These are phyloP conservation scores for Talinum fruticosum DNA, from an alignment of 148 eudicot genomes.

Conservation along the genomic window DNA sequence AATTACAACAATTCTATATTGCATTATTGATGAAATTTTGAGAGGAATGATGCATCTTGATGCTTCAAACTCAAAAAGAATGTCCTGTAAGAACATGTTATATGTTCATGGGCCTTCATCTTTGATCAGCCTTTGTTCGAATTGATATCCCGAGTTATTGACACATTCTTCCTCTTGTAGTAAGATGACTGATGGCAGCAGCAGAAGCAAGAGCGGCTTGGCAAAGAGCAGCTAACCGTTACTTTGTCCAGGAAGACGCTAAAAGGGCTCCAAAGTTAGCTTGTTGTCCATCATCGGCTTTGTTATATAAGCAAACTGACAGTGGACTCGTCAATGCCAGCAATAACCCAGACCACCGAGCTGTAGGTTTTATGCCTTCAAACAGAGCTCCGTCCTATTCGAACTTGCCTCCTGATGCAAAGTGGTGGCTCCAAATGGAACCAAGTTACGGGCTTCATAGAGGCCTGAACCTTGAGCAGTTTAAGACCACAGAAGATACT, in stretches of 20 bases:
- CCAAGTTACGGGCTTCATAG: constrained; percentile 47
- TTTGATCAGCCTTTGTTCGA: neutral
- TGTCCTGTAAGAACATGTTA: neutral
- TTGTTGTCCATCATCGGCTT: constrained; percentile 57
- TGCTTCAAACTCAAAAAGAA: neutral
- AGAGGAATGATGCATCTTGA: neutral
- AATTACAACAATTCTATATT: neutral
- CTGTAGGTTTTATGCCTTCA: constrained; percentile 54
- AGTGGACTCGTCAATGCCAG: constrained; percentile 38
- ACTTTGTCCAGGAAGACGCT: constrained; percentile 91
- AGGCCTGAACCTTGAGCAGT: constrained; percentile 37
- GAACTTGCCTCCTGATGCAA: constrained; percentile 65
- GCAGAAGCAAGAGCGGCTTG: constrained; percentile 96
- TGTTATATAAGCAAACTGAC: constrained; percentile 50
- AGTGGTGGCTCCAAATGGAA: constrained; percentile 82
- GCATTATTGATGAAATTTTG: neutral
- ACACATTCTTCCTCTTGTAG: constrained; percentile 28
- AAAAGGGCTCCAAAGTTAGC: constrained; percentile 96
- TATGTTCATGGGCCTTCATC: neutral
- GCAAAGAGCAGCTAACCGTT: constrained; percentile 92
- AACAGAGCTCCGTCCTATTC: constrained; percentile 44
- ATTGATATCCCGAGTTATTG: no score
- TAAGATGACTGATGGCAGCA: constrained; percentile 70
- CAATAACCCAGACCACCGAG: constrained; percentile 37
- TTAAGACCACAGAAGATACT: constrained; percentile 26